These are phyloP conservation scores for Cryptococcus wingfieldii DNA, from an alignment of 1,284 basidiomycete genomes.

Conservation along the genomic window DNA sequence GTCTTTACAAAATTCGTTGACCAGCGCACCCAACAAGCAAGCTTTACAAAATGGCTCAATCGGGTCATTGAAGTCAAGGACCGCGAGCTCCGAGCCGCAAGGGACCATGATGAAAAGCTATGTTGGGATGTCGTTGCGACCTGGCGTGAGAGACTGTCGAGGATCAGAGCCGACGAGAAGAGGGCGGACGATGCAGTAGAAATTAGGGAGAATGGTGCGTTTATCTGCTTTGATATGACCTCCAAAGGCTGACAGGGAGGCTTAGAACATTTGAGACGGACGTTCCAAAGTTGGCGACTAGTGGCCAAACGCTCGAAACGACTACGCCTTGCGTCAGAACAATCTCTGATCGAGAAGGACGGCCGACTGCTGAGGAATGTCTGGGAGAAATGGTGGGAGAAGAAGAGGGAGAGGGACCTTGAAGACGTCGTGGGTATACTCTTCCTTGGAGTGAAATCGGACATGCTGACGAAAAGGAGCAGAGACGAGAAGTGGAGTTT, in stretches of 20 bases:
- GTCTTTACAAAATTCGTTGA: conserved; percentile 14
- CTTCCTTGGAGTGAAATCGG: neutral
- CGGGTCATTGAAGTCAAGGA: conserved; percentile 41
- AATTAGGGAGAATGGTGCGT: conserved; percentile 10
- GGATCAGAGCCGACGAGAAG: conserved; percentile 5
- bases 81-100: conserved; percentile 31
- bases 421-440: conserved; percentile 16
- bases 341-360: conserved; percentile 15
- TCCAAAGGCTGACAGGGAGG: neutral
- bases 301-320: conserved; percentile 4
- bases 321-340: conserved; percentile 16
- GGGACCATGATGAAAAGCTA: conserved; percentile 12
- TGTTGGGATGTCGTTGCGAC: neutral
- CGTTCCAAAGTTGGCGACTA: conserved; percentile 25
- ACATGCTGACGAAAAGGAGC: neutral
- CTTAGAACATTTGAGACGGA: conserved; percentile 24
- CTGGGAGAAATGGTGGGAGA: conserved; percentile 32
- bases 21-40: conserved; percentile 9
- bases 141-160: conserved; percentile 2
- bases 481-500: conserved; percentile 31
- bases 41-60: conserved; percentile 30
- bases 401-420: conserved; percentile 28
- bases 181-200: conserved; percentile 10
- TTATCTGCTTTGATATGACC: neutral
- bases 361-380: conserved; percentile 17